Evolutionary conservation across 805 yeast species (phyloP), one percentile per base, ranked within the genome.

Genomic region (Yamadazyma kitorensis): DNA sequence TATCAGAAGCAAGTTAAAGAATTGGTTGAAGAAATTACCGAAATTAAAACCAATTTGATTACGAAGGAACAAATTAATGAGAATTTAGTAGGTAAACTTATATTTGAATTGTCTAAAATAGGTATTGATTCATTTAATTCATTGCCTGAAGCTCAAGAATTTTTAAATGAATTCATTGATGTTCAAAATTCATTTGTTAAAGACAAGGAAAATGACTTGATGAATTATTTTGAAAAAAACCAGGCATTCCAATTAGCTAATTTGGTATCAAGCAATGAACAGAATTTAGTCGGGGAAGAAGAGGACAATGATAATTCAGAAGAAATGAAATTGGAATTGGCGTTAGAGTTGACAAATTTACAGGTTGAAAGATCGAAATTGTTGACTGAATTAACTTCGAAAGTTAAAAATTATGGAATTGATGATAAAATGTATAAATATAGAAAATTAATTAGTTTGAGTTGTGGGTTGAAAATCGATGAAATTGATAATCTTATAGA

Each of bases 401-500:
- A 64, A 21, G 56, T 72, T 24, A 62, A 56, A 33, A 43, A 44
- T 55, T 73, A 37, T 55, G 77, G 59, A 40, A 64, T 72, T 42
- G 77, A 73, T 36, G 61, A 67, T 16, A 77, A 73, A 45, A 79
- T 82, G 60, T 76, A 75, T 49, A 87, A 86, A 54, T 83, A 91
- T 64, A 72, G 95, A 43, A 78, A 79, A 49, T 68, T 91, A 41
- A 80, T 93, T 27, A 76, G 91, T 16, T 63, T 79, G 29, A 76
- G 86, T 30, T 84, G 94, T 54, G 95, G 86, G 2, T 70, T 87
- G 35, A 76, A 80, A 31, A 71, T 80, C 14, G 94, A 86, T 40
- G 93, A 84, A 40, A 81, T 91, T 38, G 86, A 81, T 51, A 82
- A 85, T 19, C 69, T 87, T 39, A 68, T 91, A 32, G 91, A 85